Base-by-base conservation (phyloP, 257 asterid genomes). In the Solanum piurae region DNA sequence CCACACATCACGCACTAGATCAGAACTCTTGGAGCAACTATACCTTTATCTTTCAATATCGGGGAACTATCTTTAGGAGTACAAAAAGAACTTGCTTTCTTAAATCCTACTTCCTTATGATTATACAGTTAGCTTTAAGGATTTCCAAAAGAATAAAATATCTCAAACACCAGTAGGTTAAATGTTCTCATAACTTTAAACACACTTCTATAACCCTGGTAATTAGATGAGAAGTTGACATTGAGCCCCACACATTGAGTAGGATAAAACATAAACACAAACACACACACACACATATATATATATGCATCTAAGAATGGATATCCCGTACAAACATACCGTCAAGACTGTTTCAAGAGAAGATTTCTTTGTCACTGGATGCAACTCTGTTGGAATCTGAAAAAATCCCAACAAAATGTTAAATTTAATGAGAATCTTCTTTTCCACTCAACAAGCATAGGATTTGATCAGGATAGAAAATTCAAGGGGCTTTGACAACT, bases 301-400 rank as follows among this genome's bases (percentile, higher is more conserved):
- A 33, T 29, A 18, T 20, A 23, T 20, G 20, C 4, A 38, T 38
- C 83, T 38, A 76, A 38, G 58, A 80, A 49, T 9, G 85, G 85
- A 21, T 49, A 29, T 49, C 44, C 36, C 12, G 23, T 38, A 77
- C 74, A 64, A 90, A 84, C 62, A 3, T 95, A 97, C 99, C 95
- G 99, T 97, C 93, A 97, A 93, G 88, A 97, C 99, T 60, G 99
- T 97, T 93, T 97, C 99, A 91, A 97, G 86, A 88, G 99, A 87
- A 89, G 99, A 93, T 87, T 94, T 97, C 37, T 95, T 92, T 20
- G 99, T 96, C n/a, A 90, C 90, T 71, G 98, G 98, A 92, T 97
- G 99, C 89, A 95, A 73, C 91, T 93, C 99, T 21, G 96, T 92
- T 44, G 99, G 99, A 89, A 97, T 97, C 99, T 97, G 98, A 84